Percentiles rank a stretch among this genome's conserved stretches.
Conservation (phyloP, 2,329 filamentous ascomycete genomes). For the Teratosphaeria viscida region DNA sequence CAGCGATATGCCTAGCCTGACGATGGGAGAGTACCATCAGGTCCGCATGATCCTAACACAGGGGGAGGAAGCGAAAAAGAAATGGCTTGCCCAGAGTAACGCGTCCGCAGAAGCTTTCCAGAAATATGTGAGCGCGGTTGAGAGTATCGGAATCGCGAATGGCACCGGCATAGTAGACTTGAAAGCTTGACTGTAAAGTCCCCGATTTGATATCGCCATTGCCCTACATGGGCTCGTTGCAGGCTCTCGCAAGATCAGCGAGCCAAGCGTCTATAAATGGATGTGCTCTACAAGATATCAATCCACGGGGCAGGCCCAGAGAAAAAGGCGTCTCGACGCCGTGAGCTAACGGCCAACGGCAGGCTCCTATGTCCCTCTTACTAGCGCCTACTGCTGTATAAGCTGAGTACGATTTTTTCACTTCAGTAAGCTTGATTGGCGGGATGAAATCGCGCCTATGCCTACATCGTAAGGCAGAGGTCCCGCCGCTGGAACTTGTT, state of each 20-base stretch:
- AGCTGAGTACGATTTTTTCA: no score
- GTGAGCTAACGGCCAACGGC: no score
- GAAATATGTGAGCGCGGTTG: not conserved
- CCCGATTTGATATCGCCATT: not conserved
- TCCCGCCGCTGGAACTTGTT: no score
- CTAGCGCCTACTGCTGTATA: no score
- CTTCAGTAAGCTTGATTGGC: no score
- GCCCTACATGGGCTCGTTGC: not conserved
- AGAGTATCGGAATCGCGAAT: not conserved
- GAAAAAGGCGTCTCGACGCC: no score
- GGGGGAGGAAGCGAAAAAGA: not conserved
- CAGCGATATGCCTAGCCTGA: not conserved
- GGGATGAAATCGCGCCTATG: no score
- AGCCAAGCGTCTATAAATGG: no score
- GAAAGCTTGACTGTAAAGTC: not conserved
- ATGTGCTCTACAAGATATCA: no score
- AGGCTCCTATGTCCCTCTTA: no score
- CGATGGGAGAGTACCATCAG: not conserved
- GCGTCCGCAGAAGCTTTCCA: not conserved
- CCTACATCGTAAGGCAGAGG: no score
- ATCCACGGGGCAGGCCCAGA: no score
- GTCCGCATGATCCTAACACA: not conserved
- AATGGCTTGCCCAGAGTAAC: not conserved
- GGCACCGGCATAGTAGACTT: not conserved
- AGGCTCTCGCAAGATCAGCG: not conserved